phyloP scores from a whole-genome alignment of 352 stramenopile species.

The Aphanomyces stellatus region DNA sequence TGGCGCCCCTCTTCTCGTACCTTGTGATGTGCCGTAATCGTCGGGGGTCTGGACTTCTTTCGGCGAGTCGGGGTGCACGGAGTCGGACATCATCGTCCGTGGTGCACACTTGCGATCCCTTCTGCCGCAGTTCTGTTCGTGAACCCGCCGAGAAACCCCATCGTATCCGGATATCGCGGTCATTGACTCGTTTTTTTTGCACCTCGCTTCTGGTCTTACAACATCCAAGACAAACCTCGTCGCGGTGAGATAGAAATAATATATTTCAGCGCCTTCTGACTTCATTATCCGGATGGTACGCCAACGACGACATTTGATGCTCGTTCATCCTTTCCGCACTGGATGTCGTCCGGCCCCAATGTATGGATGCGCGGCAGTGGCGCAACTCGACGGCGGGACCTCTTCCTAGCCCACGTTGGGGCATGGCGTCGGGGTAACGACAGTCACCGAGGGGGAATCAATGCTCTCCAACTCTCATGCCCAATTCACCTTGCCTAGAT shows the following conservation, averaged over 20 bases:
- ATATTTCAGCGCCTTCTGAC: background rate
- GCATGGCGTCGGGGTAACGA: too few species aligned
- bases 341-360: too few species aligned
- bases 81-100: background rate
- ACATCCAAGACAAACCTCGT: background rate
- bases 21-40: slow-evolving; percentile 14
- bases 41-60: background rate
- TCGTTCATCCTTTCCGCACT: background rate
- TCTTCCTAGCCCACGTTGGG: too few species aligned
- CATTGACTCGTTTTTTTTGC: too few species aligned
- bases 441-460: too few species aligned
- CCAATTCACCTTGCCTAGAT: too few species aligned
- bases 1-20: background rate
- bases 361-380: too few species aligned
- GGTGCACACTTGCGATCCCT: background rate
- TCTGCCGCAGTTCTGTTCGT: background rate
- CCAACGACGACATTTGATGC: background rate
- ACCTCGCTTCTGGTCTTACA: too few species aligned
- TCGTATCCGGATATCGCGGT: background rate
- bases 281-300: background rate
- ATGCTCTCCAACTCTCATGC: too few species aligned
- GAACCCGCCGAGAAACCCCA: background rate
- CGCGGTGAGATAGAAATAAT: background rate
- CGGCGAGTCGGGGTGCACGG: background rate
- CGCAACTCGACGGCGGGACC: too few species aligned